Conservation (phyloP, 306 rosid genomes). For the Medicago arabica region DNA sequence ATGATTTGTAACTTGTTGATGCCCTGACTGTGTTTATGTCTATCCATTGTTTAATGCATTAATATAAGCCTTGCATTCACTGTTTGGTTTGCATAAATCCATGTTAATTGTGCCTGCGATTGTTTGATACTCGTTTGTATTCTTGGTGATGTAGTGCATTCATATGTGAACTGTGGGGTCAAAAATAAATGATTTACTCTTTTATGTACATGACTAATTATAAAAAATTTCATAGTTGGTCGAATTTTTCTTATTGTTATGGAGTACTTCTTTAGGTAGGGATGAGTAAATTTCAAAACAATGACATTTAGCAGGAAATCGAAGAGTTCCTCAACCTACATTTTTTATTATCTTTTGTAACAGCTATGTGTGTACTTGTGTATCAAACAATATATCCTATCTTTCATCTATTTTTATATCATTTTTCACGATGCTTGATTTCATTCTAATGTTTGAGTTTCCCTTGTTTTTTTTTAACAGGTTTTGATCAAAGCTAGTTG, state of each 20-base stretch:
- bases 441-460: constrained; percentile 23
- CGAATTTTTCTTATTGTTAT: constrained; percentile 8
- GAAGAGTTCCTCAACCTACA: constrained; percentile 7
- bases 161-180: not conserved
- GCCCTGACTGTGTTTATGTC: constrained; percentile 2
- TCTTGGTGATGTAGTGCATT: constrained; percentile 13
- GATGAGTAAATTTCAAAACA: constrained; percentile 20
- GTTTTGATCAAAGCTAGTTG: constrained; percentile 48
- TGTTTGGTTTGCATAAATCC: constrained; percentile 20
- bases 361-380: constrained; percentile 7
- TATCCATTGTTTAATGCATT: constrained; percentile 29
- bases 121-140: not conserved
- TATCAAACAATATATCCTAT: constrained; percentile 26
- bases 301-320: constrained; percentile 7
- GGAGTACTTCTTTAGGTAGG: not conserved
- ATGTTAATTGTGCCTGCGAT: not conserved
- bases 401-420: constrained; percentile 3
- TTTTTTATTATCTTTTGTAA: not conserved
- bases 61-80: not conserved
- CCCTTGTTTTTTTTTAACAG: constrained; percentile 41
- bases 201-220: constrained; percentile 5
- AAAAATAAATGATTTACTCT: constrained; percentile 20
- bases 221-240: not conserved
- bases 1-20: constrained; percentile 8
- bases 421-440: constrained; percentile 34